Evolutionary conservation across 148 eudicot species (phyloP).

Genomic region (Vaccinium myrtillus): DNA sequence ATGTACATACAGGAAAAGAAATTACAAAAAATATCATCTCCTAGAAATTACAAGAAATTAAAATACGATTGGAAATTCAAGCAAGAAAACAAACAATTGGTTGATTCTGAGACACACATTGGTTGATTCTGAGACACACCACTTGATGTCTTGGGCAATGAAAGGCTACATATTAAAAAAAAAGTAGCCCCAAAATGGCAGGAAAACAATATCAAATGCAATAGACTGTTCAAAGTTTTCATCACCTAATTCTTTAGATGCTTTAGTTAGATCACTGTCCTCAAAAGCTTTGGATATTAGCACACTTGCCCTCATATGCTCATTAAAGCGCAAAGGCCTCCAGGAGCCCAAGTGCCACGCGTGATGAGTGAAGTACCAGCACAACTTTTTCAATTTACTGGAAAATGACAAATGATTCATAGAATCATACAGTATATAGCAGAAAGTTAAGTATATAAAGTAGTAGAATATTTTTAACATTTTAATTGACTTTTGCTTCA

Average conservation of each 20-base stretch:
- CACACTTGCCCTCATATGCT: too few relatives aligned
- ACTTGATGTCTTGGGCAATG: background rate
- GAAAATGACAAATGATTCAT: background rate
- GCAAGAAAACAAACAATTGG: background rate
- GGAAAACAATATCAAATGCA: background rate
- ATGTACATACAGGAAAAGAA: background rate
- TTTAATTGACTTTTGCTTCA: background rate
- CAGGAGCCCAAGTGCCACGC: background rate
- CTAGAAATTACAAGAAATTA: background rate
- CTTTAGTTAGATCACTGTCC: too few relatives aligned
- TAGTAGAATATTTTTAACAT: background rate
- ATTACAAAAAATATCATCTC: background rate
- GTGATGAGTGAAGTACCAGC: background rate
- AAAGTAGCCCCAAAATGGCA: background rate
- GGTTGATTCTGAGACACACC: background rate
- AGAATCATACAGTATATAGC: background rate
- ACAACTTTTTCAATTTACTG: background rate
- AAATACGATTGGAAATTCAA: background rate
- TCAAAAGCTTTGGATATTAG: too few relatives aligned
- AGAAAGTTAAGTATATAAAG: background rate
- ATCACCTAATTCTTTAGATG: background rate
- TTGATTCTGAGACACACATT: background rate
- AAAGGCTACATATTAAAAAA: background rate
- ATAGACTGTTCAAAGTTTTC: background rate
- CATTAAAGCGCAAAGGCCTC: background rate